These are phyloP conservation scores for Neurospora discreta DNA, from an alignment of 495 filamentous ascomycete genomes.

Conservation along the genomic window DNA sequence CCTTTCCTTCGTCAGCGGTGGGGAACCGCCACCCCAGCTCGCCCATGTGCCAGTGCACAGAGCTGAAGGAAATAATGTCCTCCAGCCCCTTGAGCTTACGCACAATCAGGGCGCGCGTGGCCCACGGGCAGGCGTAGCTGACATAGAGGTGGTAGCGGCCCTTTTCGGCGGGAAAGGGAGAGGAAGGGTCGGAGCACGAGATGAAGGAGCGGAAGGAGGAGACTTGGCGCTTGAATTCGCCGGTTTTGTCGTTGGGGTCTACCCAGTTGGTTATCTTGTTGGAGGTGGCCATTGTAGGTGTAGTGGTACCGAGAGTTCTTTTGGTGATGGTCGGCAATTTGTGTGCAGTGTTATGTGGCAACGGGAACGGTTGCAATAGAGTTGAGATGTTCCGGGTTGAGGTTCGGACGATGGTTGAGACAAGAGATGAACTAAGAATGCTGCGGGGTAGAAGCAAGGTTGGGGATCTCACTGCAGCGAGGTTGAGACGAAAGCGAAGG, in stretches of 20 bases:
- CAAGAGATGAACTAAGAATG: not conserved
- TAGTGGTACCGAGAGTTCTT: not conserved
- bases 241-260: slow-evolving; percentile 54
- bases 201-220: slow-evolving; percentile 65
- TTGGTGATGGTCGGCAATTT: not conserved
- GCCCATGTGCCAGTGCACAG: slow-evolving; percentile 57
- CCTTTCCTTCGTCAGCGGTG: slow-evolving; percentile 44
- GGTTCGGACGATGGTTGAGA: not conserved
- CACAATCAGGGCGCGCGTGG: slow-evolving; percentile 64
- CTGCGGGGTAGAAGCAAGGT: not conserved
- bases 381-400: not conserved
- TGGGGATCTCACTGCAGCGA: not conserved
- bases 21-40: slow-evolving; percentile 69
- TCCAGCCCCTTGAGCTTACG: slow-evolving; percentile 73
- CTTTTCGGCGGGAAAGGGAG: slow-evolving; percentile 61
- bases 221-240: slow-evolving; percentile 79
- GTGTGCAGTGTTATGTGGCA: not conserved
- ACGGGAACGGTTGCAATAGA: not conserved
- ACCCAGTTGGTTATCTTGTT: slow-evolving; percentile 76
- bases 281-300: not conserved
- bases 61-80: slow-evolving; percentile 55
- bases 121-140: slow-evolving; percentile 70
- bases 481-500: not conserved
- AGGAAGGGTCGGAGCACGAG: slow-evolving; percentile 37
- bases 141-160: slow-evolving; percentile 75